phyloP scores from a whole-genome alignment of 305 asterid genomes.

The Striga hermonthica region DNA sequence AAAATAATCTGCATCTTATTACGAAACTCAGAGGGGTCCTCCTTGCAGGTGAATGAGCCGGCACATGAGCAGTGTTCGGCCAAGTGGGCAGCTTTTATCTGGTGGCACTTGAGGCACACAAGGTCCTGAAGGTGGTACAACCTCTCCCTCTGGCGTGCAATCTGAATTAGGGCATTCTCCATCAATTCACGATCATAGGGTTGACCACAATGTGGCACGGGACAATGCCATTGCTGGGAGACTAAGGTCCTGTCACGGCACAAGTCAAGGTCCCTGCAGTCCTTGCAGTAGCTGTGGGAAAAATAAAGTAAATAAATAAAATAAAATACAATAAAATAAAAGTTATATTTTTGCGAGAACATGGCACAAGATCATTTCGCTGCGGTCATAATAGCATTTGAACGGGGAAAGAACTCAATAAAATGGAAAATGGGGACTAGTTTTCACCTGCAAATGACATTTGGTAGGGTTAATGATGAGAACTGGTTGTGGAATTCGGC shows the following conservation, averaged over 20 bases:
- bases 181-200: slow-evolving; percentile 76
- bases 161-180: slow-evolving; percentile 83
- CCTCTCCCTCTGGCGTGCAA: slow-evolving; percentile 78
- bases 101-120: slow-evolving; percentile 82
- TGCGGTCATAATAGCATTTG: too few species aligned
- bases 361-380: too few species aligned
- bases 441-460: slow-evolving; percentile 88
- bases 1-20: slow-evolving; percentile 63
- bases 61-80: slow-evolving; percentile 79
- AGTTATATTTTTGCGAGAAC: too few species aligned
- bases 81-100: slow-evolving; percentile 80
- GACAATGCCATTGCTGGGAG: slow-evolving; percentile 78
- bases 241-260: slow-evolving; percentile 58
- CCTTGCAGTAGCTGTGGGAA: slow-evolving; percentile 74
- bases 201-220: slow-evolving; percentile 77
- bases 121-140: slow-evolving; percentile 88
- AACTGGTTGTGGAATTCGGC: slow-evolving; percentile 62
- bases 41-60: slow-evolving; percentile 84
- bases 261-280: slow-evolving; percentile 84
- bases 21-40: slow-evolving; percentile 52
- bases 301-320: too few species aligned
- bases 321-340: too few species aligned
- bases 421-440: not conserved
- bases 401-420: not conserved
- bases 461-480: slow-evolving; percentile 62